Evolutionary conservation across 345 rosid species (phyloP), one percentile per base, ranked within the genome.

Genomic region (Citrus hindsii): DNA sequence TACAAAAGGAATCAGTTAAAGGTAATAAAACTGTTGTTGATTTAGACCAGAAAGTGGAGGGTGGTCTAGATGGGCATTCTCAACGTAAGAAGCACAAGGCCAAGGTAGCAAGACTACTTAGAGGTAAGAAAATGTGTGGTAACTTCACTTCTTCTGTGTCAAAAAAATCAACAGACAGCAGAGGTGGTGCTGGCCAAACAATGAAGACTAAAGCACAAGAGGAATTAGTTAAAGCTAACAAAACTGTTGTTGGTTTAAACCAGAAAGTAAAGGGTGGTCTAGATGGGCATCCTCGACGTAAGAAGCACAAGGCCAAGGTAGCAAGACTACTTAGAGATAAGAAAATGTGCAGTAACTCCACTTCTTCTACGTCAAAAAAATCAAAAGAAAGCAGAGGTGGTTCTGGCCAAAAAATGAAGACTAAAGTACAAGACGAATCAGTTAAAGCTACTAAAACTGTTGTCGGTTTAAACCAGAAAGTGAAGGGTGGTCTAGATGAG

Each of bases 261-360:
- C 42, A 38, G 42, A 38, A 38, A 38, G 3, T 38, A 2, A 38
- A 7, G 42, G 42, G 42, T 38, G 46, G 9, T 8, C 42, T 7
- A 38, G 12, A 9, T 9, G 46, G 2, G 13, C 13, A 9, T 40
- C 46, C 0, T 40, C 46, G 2, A 40, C 1, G 13, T 40, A 40
- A 73, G 85, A 90, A 73, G 79, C 90, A 86, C 79, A 81, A 82
- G 73, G 80, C 83, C 42, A 77, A 80, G 42, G 86, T 80, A 82
- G 83, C 80, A 21, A 76, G 60, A 53, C 76, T 84, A 32, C 46
- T 40, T 40, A 67, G 74, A 86, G 73, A 77, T 46, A 74, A 60
- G 75, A 72, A 62, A 51, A 33, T 40, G 61, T 69, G 37, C n/a
- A 46, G 65, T 74, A 75, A 30, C 56, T 69, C 78, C 19, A 48